These are phyloP conservation scores for Mucor sp. DNA, from an alignment of 371 early-diverging fungal genomes.

Conservation along the genomic window DNA sequence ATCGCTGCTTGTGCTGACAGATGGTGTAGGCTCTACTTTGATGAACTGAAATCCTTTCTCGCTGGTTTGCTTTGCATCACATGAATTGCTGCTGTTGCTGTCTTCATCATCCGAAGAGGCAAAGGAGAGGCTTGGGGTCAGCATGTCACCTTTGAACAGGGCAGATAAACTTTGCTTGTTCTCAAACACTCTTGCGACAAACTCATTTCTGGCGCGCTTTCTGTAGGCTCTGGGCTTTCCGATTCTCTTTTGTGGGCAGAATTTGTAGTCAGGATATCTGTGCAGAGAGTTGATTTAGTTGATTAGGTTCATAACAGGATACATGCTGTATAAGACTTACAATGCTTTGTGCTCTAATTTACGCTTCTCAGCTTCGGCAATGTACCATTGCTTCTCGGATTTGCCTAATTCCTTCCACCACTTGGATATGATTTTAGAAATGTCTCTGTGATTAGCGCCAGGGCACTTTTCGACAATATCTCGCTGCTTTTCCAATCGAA, in stretches of 20 bases:
- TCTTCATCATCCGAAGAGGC: neutral
- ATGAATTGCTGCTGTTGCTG: neutral
- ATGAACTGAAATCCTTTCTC: neutral
- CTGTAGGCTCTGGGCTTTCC: slow-evolving; percentile 11
- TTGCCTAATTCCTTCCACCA: slow-evolving; percentile 69
- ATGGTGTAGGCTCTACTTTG: neutral
- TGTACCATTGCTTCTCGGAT: slow-evolving; percentile 57
- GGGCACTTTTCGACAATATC: slow-evolving; percentile 61
- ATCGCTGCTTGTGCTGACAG: neutral
- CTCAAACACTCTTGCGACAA: slow-evolving; percentile 9
- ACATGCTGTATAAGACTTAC: neutral
- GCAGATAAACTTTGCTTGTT: slow-evolving; percentile 2
- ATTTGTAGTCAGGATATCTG: slow-evolving; percentile 18
- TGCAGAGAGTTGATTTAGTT: neutral
- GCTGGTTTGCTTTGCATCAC: neutral
- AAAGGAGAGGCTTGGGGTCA: neutral
- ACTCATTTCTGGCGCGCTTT: slow-evolving; percentile 10
- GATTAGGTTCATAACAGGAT: neutral
- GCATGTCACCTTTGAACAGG: neutral
- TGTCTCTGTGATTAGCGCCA: slow-evolving; percentile 70
- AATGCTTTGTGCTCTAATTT: neutral
- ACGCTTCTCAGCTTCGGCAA: slow-evolving; percentile 1
- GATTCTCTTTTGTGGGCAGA: slow-evolving; percentile 1
- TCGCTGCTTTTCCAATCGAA: slow-evolving; percentile 66
- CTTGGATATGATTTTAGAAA: slow-evolving; percentile 70